A percentile compares a stretch with the other conserved stretches of the same genome.
phyloP scores from a whole-genome alignment of 345 rosid species.

The Hibiscus mutabilis region DNA sequence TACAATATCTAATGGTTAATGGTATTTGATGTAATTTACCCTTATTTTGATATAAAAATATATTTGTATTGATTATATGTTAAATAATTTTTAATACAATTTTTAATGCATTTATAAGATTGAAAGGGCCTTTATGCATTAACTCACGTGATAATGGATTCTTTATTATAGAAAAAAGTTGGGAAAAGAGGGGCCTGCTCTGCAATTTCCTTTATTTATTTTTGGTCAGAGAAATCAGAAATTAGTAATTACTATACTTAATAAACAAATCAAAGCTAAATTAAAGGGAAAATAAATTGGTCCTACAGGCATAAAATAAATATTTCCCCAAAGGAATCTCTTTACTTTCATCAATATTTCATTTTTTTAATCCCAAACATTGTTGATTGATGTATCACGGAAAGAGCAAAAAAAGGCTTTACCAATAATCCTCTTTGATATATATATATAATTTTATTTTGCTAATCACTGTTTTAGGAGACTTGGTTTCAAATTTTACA shows the following conservation, averaged over 20 bases:
- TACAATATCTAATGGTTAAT: too few relatives aligned
- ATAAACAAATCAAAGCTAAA: constrained; percentile 8
- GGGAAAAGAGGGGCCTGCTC: not conserved
- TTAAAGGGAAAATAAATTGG: constrained; percentile 6
- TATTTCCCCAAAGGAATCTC: not conserved
- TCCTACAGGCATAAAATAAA: not conserved
- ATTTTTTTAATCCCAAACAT: not conserved
- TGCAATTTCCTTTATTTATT: not conserved
- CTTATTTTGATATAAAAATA: not conserved
- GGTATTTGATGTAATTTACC: too few relatives aligned
- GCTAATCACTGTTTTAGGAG: not conserved
- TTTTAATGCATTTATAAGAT: not conserved
- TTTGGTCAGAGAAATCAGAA: not conserved
- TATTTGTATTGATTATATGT: not conserved
- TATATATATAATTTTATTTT: not conserved
- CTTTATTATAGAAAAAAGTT: not conserved
- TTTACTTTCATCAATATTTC: constrained; percentile 1
- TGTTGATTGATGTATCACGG: not conserved
- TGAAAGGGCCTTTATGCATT: not conserved
- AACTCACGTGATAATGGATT: not conserved
- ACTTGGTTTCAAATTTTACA: not conserved
- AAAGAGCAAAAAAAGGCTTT: not conserved
- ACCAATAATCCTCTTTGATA: not conserved
- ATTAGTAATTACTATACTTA: not conserved
- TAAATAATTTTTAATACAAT: too few relatives aligned